Evolutionary conservation across 1,139 yeast species (phyloP), one percentile per base, ranked within the genome.

Genomic region (Pichia sorboxylosa): DNA sequence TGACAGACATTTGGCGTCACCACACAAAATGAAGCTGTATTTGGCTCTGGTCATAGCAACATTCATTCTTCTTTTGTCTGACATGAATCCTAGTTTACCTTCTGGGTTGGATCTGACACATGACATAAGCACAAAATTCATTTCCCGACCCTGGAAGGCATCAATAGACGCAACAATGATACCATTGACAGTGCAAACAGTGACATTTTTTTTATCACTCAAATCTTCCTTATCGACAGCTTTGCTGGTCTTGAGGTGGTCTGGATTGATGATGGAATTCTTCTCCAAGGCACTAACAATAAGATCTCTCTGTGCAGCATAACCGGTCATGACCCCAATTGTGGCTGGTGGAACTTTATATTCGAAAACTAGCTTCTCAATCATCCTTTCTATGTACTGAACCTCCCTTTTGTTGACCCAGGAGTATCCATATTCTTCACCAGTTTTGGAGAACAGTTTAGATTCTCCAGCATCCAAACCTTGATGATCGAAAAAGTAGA

Each of bases 91-190:
- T 54, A 85, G 82, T 13, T 66, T 71, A 44, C 77, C 81, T 26
- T 66, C 67, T 38, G 76, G 83, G 50, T 84, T 85, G 21, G 94
- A 87, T 51, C 96, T 71, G 28, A 84, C 96, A 64, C 95, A 84
- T 19, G 93, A 78, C 45, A 85, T 59, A 32, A 85, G 77, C 40
- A 85, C 81, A 48, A 74, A 81, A 51, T 85, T 94, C 56, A 84
- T 85, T 54, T 85, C 96, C 43, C 95, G 71, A 27, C 97, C 97
- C 58, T 85, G 96, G 66, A 85, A 85, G 0, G 95, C 94, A 59
- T 85, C 96, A 20, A 85, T 94, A 27, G 92, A 77, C 1, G 84
- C 80, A 34, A 77, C 66, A 66, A 73, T 70, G n/a, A 77, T 65
- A 15, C 68, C 78, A 24, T 75, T 69, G 30, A 77, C 73, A 22